Evolutionary conservation across 2,329 filamentous ascomycete species (phyloP), one percentile per base, ranked within the genome.

Genomic region (Sarocladium brachiariae): DNA sequence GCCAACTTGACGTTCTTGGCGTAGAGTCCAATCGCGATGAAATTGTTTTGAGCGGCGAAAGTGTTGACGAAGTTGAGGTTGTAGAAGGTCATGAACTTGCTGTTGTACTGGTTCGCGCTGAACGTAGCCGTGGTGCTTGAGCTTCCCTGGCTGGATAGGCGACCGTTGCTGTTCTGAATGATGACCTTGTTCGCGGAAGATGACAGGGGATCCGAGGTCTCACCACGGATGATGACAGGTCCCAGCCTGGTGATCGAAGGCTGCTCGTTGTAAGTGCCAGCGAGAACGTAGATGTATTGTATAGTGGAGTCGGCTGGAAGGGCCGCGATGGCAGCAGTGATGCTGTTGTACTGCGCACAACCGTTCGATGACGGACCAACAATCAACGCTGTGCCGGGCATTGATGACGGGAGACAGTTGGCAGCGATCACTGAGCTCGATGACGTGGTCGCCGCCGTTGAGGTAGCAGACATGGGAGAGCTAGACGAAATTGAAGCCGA

Each of bases 171-270:
- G 39, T 43, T 43, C 39, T 43, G 39, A 19, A 77, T 69, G 52
- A 72, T 84, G n/a, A 84, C 83, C 33, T 71, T 67, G 65, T 86
- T 86, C 50, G 65, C 64, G 3, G 67, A 57, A 59, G 82, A 83
- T 3, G 66, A 66, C 0, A 61, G 54, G 0, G 55, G 50, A 1
- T 62, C 59, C 24, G 61, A 63, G 0, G 81, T 83, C 57, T 78
- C 59, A n/a, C 70, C 73, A 9, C 70, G 58, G 27, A 76, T 58
- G 2, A 71, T 69, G 24, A 75, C 66, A 1, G 69, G 60, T 3
- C 68, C 65, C 1, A 65, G 67, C 2, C 65, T 70, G 3, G 60
- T 54, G 5, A 76, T 59, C 0, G 61, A 60, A 4, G 74, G 58
- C 9, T 64, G 60, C 47, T 75, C 71, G 4, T 63, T 63, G 49